Evolutionary conservation across 306 rosid species (phyloP), one percentile per base, ranked within the genome.

Genomic region (Cyclanthera cordifolia): DNA sequence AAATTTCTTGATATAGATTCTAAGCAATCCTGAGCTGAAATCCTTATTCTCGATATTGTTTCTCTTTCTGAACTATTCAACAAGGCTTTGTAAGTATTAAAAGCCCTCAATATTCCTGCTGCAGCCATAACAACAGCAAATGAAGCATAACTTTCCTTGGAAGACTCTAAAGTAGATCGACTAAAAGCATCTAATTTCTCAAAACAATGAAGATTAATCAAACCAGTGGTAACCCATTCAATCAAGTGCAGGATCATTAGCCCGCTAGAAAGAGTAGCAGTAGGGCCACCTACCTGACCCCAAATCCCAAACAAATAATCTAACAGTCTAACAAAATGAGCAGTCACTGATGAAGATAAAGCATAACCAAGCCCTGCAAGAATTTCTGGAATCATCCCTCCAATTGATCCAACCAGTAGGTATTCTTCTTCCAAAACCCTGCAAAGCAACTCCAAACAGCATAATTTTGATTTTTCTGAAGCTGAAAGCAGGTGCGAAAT

Each of bases 321-420:
- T 69, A 92, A 76, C 28, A 86, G 63, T 17, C 75, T 83, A 27
- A 53, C 63, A 80, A 65, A 79, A 79, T 78, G 75, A 76, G 61
- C 80, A 76, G 28, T 71, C 60, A 78, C 72, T 6, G 92, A 84
- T 74, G 90, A 85, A 19, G 88, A 89, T 53, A 92, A 21, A 77
- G 95, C 95, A 77, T 89, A 92, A 23, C 96, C 95, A 67, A 92
- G 79, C 34, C 91, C 98, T 8, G 96, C 98, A 30, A 92, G 79
- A 72, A 92, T 82, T 63, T 75, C 75, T 3, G 96, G 86, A 73
- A 86, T 16, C 53, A 82, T 79, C 37, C 75, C 80, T 65, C 72
- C 53, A 11, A 46, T 72, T 14, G 77, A 81, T 45, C 81, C 81
- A 65, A 83, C 74, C 20, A 84, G 60, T 9, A 8, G 75, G 70